Evolutionary conservation across 345 rosid species (phyloP).

Genomic region (Physaria fendleri): DNA sequence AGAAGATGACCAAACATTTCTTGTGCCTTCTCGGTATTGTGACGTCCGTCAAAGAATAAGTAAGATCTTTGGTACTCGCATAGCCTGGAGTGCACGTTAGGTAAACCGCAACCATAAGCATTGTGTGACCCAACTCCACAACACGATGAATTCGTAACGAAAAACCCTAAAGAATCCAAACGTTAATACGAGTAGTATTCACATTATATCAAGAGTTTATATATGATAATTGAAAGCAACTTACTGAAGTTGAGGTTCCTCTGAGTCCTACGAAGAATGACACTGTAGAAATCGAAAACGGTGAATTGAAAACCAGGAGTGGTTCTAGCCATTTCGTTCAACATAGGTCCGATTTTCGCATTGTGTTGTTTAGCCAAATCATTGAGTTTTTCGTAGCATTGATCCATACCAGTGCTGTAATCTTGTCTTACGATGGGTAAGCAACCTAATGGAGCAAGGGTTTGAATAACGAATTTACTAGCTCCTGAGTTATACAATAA

Average conservation of each 20-base stretch:
- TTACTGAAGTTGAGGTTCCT: not conserved
- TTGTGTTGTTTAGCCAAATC: conserved; percentile 29
- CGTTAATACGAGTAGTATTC: no score
- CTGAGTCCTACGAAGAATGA: conserved; percentile 11
- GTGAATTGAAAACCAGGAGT: conserved; percentile 20
- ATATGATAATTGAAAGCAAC: conserved; percentile 9
- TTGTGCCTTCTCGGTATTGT: conserved; percentile 30
- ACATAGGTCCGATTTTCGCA: conserved; percentile 9
- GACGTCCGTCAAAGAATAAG: conserved; percentile 30
- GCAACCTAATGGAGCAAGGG: conserved; percentile 34
- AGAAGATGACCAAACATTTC: conserved; percentile 25
- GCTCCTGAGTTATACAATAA: conserved; percentile 23
- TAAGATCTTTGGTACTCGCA: conserved; percentile 29
- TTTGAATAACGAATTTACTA: conserved; percentile 27
- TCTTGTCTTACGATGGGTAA: conserved; percentile 30
- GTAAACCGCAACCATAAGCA: conserved; percentile 30
- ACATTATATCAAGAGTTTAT: no score
- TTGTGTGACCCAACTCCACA: conserved; percentile 25
- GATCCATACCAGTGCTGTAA: not conserved
- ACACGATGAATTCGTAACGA: conserved; percentile 5
- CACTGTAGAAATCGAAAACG: conserved; percentile 25
- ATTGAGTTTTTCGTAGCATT: conserved; percentile 18
- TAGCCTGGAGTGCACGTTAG: conserved; percentile 22
- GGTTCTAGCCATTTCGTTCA: conserved; percentile 17
- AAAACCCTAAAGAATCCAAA: conserved; percentile 13